These are phyloP conservation scores for Cucurbita maxima DNA, from an alignment of 306 rosid species.

Conservation along the genomic window DNA sequence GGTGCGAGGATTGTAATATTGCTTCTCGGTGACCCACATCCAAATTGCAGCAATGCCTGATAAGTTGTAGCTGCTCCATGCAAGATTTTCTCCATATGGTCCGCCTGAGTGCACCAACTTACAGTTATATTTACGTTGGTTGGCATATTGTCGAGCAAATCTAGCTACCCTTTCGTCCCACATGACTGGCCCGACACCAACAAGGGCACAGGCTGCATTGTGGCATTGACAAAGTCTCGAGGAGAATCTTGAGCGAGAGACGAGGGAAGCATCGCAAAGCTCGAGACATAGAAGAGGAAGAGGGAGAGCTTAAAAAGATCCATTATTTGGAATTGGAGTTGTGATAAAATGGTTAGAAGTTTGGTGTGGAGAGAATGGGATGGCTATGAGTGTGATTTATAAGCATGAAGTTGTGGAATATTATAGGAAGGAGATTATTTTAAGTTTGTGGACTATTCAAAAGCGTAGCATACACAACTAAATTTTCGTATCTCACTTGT, in stretches of 20 bases:
- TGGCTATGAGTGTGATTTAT: background rate
- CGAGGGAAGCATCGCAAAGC: background rate
- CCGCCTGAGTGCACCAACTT: constrained; percentile 18
- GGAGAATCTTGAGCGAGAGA: constrained; percentile 21
- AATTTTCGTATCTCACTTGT: too few species aligned
- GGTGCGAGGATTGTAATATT: background rate
- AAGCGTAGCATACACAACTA: background rate
- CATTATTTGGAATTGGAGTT: background rate
- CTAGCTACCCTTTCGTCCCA: constrained; percentile 17
- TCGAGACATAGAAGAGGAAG: background rate
- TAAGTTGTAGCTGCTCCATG: constrained; percentile 12
- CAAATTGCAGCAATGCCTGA: constrained; percentile 14
- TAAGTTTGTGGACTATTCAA: background rate
- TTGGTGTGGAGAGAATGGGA: background rate
- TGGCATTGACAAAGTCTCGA: constrained; percentile 21
- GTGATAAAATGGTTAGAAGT: background rate
- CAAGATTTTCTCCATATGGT: constrained; percentile 36
- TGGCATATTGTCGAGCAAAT: constrained; percentile 16
- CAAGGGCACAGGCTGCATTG: constrained; percentile 24
- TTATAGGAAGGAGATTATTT: background rate
- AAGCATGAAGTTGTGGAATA: background rate
- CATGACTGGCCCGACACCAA: constrained; percentile 6
- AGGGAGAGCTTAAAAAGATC: background rate
- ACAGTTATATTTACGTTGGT: constrained; percentile 9
- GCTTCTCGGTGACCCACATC: constrained; percentile 12